Base-by-base conservation (phyloP, 345 rosid genomes). In the Eutrema japonicum region DNA sequence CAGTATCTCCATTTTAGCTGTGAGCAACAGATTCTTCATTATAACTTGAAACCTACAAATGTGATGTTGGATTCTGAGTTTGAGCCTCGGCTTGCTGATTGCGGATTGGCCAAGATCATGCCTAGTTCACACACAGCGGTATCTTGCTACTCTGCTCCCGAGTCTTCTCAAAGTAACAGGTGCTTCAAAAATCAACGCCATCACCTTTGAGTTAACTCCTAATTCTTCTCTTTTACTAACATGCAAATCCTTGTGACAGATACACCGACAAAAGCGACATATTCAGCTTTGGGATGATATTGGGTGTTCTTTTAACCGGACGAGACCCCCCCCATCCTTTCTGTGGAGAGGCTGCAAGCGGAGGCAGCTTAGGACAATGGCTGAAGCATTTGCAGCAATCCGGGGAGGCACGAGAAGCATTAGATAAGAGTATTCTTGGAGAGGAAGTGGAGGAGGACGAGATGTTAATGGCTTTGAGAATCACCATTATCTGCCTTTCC, bases 371-470 rank as follows among this genome's bases (percentile, higher is more conserved):
- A 73, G 91, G 85, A 40, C 79, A 80, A 64, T 91, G 98, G 98
- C 92, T 94, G 38, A 84, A 82, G 62, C 95, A 89, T 71, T 84
- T 94, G 81, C 96, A 89, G 76, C 92, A 91, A 52, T 86, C 88
- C 0, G 97, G 96, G 48, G 97, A 94, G 69, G 97, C 87, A 33
- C 52, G 80, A 27, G 97, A 89, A 80, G 93, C 96, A 9, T 82
- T 94, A 35, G 97, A 94, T 70, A 87, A 84, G 83, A 88, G 87
- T 53, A 83, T 94, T 57, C 83, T 94, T 0, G 98, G 97, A 11
- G 96, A 88, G 75, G 98, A 94, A 81, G 89, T 80, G 18, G 96
- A 91, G 85, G 98, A 94, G 82, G 96, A 94, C 13, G 97, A 94
- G 85, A 94, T 94, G 96, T 75, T 91, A 53, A 94, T 94, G 98